Base-by-base conservation (phyloP, 345 rosid species). In the Aquilaria sinensis region DNA sequence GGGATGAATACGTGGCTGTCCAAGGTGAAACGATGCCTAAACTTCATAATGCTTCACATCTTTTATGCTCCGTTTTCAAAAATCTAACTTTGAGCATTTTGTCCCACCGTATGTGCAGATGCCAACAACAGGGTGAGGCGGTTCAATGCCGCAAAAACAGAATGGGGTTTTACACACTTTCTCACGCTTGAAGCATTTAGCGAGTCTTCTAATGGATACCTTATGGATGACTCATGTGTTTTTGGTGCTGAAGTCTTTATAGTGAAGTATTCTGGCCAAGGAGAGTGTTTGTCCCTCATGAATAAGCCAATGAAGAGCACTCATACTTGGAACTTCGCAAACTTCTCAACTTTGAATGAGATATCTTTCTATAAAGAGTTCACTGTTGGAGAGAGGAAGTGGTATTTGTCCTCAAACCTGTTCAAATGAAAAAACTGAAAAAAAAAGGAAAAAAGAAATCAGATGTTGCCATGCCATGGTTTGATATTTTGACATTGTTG, bases 181-280 rank as follows among this genome's bases (percentile, higher is more conserved):
- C 48, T 75, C 47, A 56, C 75, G 43, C 70, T 50, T 9, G 54
- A 73, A 10, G 49, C 67, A 29, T 77, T 81, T n/a, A 3, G 34
- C 13, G 64, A 70, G 61, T 1, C 66, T 5, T 51, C 51, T 7
- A 46, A 72, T 52, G 80, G 80, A 0, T 78, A 72, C 51, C 54
- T 37, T 4, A 52, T 51, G 1, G 32, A 62, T 1, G 74, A 81
- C 54, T 60, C 51, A 7, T 63, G 66, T 53, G 53, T 77, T 77
- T 60, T 77, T 60, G 82, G 85, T 30, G 82, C 74, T 15, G 85
- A 81, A 67, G 70, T 75, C 46, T 61, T 70, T 10, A 31, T 75
- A 3, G 52, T 66, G 57, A 51, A 58, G 13, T 65, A 66, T 0
- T 58, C 47, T 0, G 12, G 56, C 6, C 45, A 33, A 61, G 62